These are phyloP conservation scores for Tolypocladium amazonense DNA, from an alignment of 2,329 filamentous ascomycete species.

Conservation along the genomic window DNA sequence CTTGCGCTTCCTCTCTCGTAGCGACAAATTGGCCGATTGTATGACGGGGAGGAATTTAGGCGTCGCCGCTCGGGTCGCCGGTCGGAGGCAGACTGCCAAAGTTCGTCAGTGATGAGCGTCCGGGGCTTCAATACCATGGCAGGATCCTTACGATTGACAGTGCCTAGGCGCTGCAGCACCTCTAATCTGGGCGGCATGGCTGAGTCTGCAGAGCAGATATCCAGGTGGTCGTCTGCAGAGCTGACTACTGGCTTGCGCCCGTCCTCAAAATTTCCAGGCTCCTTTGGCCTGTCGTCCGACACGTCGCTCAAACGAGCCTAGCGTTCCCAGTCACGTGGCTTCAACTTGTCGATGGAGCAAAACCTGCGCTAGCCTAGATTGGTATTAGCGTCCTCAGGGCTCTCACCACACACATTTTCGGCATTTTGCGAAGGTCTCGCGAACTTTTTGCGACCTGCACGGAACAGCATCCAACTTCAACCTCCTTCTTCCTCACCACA, in stretches of 20 bases:
- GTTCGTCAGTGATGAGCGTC: conserved; percentile 9
- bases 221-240: neutral
- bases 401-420: conserved; percentile 29
- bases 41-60: conserved; percentile 46
- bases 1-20: conserved; percentile 52
- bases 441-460: conserved; percentile 30
- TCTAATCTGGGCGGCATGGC: conserved; percentile 60
- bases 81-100: conserved; percentile 48
- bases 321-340: conserved; percentile 19
- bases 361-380: conserved; percentile 7
- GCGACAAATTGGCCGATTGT: conserved; percentile 54
- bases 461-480: conserved; percentile 16
- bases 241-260: neutral
- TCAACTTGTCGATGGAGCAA: neutral
- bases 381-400: conserved; percentile 21
- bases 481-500: conserved; percentile 14
- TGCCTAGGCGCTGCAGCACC: conserved; percentile 47
- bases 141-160: conserved; percentile 45
- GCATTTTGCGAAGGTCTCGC: conserved; percentile 24
- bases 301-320: conserved; percentile 9
- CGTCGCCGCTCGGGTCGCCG: conserved; percentile 32
- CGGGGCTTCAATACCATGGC: neutral
- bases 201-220: conserved; percentile 11
- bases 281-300: neutral
- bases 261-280: conserved; percentile 22